Conservation (phyloP, 805 yeast genomes). For the Lachancea thermotolerans region DNA sequence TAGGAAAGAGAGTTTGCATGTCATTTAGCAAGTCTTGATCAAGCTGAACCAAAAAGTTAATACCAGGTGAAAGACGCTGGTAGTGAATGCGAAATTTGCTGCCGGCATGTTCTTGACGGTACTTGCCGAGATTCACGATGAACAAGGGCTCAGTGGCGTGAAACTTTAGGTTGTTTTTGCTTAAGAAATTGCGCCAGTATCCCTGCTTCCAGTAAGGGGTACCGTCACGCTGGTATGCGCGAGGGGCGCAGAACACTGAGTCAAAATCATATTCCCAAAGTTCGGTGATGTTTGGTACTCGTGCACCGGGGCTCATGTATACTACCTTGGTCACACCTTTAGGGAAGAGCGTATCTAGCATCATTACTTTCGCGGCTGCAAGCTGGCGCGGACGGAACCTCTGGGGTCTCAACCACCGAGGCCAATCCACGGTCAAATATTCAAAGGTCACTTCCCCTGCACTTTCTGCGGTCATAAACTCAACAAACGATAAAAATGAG, state of each 20-base stretch:
- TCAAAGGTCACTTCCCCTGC: slow-evolving; percentile 40
- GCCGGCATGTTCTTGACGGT: slow-evolving; percentile 66
- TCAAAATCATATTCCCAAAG: slow-evolving; percentile 60
- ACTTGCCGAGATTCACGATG: slow-evolving; percentile 65
- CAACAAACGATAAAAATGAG: slow-evolving; percentile 35
- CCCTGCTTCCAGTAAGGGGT: slow-evolving; percentile 90
- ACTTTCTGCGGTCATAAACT: slow-evolving; percentile 22
- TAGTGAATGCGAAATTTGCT: slow-evolving; percentile 78
- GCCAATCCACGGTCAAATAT: slow-evolving; percentile 86
- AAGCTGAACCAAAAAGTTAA: slow-evolving; percentile 68
- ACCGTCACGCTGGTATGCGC: slow-evolving; percentile 73
- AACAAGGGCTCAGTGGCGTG: slow-evolving; percentile 83
- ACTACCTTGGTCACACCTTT: slow-evolving; percentile 65
- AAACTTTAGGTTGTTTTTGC: slow-evolving; percentile 43
- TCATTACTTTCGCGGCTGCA: slow-evolving; percentile 85
- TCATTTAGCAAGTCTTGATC: slow-evolving; percentile 95
- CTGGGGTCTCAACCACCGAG: slow-evolving; percentile 78
- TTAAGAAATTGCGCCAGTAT: slow-evolving; percentile 68
- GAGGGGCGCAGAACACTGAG: slow-evolving; percentile 72
- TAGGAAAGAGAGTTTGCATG: slow-evolving; percentile 50
- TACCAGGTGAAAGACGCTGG: slow-evolving; percentile 73
- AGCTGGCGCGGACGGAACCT: slow-evolving; percentile 69
- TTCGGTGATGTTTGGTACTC: slow-evolving; percentile 30
- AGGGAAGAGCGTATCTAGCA: slow-evolving; percentile 84
- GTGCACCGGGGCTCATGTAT: slow-evolving; percentile 56